Base-by-base conservation (phyloP, 345 rosid species). In the Carallia brachiata region DNA sequence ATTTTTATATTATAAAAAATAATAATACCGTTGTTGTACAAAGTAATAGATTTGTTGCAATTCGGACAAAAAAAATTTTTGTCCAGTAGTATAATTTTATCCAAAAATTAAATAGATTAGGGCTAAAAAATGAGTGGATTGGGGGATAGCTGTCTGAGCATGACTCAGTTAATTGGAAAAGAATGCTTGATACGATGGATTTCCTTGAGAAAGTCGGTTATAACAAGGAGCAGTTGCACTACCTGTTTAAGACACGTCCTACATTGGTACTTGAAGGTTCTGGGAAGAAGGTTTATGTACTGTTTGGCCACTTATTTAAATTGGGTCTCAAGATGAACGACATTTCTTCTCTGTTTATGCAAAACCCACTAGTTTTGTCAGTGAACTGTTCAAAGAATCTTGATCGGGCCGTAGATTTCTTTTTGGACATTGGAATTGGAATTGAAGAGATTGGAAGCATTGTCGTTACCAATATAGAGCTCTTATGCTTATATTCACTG, bases 131-230 rank as follows among this genome's bases (percentile, higher is more conserved):
- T 71, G 89, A 88, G 65, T 82, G 80, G 69, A 80, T 93, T n/a
- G 81, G 80, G 40, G 72, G 75, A 36, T 76, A 67, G 36, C 57
- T 89, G 69, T 82, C 85, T 17, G 80, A 63, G 39, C 77, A 67
- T 52, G 71, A 68, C 66, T 77, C 81, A 18, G 87, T 75, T 68
- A 73, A 82, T 70, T 92, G 97, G 97, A 68, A 79, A 50, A 83
- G 89, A 66, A 78, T 89, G 60, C 74, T 83, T 54, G 87, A 85
- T 66, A 85, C 89, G 0, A 69, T 89, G 18, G 78, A 88, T 73
- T 88, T 93, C 77, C 87, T 93, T 65, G 86, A 85, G 53, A 85
- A 75, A 74, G 73, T 82, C 37, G 89, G 89, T 66, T 89, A 76
- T 68, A 81, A 72, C 66, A 83, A 85, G 75, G 83, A 84, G 74